phyloP scores from a whole-genome alignment of 2,329 filamentous ascomycete species.

The Aspergillus quadrilineatus region DNA sequence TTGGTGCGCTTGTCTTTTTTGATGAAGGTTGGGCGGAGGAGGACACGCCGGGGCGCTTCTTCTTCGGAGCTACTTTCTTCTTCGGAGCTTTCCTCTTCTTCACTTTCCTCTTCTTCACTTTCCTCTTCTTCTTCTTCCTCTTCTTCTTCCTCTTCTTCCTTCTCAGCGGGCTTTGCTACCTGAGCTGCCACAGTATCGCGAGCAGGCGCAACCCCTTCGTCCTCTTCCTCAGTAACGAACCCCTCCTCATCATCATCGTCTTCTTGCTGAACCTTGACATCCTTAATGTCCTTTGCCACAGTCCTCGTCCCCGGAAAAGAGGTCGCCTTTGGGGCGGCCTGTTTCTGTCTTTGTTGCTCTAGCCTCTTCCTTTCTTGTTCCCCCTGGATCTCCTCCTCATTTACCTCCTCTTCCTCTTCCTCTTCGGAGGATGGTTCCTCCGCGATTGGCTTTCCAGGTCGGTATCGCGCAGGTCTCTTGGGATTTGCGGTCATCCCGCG shows the following conservation, averaged over 20 bases:
- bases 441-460: constrained; percentile 72
- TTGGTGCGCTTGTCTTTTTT: constrained; percentile 61
- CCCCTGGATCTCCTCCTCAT: constrained; percentile 54
- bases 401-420: constrained; percentile 50
- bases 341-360: constrained; percentile 50
- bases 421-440: constrained; percentile 52
- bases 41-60: constrained; percentile 55
- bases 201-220: constrained; percentile 32
- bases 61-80: constrained; percentile 58
- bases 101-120: constrained; percentile 51
- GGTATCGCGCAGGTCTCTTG: constrained; percentile 73
- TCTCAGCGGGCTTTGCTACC: constrained; percentile 18
- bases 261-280: constrained; percentile 39
- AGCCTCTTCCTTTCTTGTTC: constrained; percentile 54
- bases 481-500: constrained; percentile 90
- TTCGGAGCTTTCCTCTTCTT: constrained; percentile 49
- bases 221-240: constrained; percentile 59
- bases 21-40: constrained; percentile 66
- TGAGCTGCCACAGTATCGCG: constrained; percentile 14
- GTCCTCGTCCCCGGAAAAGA: constrained; percentile 36
- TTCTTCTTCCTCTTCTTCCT: constrained; percentile 39
- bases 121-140: constrained; percentile 51
- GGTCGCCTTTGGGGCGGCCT: constrained; percentile 44
- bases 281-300: constrained; percentile 32
- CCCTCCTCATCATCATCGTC: constrained; percentile 55